Evolutionary conservation across 1,284 basidiomycete genomes (phyloP), one percentile per base, ranked within the genome.

Genomic region (Tausonia pullulans): DNA sequence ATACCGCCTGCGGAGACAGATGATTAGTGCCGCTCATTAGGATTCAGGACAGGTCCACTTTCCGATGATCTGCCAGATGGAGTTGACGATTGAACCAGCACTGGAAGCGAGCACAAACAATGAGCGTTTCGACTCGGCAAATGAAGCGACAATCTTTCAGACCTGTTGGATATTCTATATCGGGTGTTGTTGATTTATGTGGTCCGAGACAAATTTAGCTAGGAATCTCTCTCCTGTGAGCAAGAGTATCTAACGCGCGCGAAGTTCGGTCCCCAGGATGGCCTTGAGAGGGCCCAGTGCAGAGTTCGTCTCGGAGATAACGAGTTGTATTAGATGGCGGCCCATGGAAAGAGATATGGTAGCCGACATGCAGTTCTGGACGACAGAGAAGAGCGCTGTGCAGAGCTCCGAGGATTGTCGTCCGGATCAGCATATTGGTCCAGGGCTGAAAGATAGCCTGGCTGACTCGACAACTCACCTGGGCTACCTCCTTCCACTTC

Each of bases 201-300:
- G 27, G 39, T 13, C 2, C 5, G 10, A 39, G 8, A 7, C 27
- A 1, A 13, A 7, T 43, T 41, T 16, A 14, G 5, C 11, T 2
- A 5, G 51, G 48, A 11, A 5, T 4, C 13, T n/a, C 16, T 13
- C 27, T 9, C 3, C 10, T 5, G 3, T 5, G n/a, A 10, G 11
- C 8, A 41, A 4, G 43, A n/a, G 11, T 2, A 40, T 16, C 4
- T 62, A 11, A 52, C 53, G 5, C 55, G 61, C 55, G 2, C 27
- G 1, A 27, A 27, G 27, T 27, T 62, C 53, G 7, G 45, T 55
- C 39, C 61, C 2, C 5, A 62, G 53, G 1, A 53, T 62, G 48
- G 43, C 41, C 57, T 58, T 63, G 16, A 58, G 48, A 4, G 61
- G 61, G 16, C 61, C 61, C 13, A 62, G 45, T 1, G 61, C 43